phyloP scores from a whole-genome alignment of 306 rosid species.

The Quercus rubra region DNA sequence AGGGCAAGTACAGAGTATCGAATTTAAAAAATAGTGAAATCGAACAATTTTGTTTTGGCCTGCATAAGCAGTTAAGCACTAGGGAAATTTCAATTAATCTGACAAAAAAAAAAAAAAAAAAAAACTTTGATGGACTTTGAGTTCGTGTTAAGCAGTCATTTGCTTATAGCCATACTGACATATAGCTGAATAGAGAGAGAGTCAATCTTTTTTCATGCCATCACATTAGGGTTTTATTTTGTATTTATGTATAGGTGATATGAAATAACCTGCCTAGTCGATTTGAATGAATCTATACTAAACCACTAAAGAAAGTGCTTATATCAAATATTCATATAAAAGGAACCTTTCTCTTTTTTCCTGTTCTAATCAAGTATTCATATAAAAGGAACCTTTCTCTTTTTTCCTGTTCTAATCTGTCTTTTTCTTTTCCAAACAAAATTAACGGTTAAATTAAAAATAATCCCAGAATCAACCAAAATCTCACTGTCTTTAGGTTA shows the following conservation, averaged over 20 bases:
- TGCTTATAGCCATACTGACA: neutral
- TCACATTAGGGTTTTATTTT: neutral
- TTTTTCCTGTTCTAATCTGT: neutral
- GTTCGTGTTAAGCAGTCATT: neutral
- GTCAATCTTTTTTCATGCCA: neutral
- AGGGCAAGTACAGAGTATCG: neutral
- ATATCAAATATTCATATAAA: neutral
- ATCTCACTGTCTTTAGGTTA: neutral
- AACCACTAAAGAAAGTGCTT: neutral
- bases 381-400: neutral
- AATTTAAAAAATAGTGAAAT: neutral
- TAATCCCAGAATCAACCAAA: neutral
- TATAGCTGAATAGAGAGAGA: neutral
- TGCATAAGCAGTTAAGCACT: neutral
- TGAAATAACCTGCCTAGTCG: neutral
- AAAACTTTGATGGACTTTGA: neutral
- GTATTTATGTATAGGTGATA: neutral
- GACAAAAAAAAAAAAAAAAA: neutral
- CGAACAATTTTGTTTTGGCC: neutral
- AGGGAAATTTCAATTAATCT: constrained; percentile 1
- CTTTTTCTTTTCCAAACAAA: neutral
- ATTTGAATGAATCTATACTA: neutral
- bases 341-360: neutral
- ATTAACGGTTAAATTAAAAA: no score
- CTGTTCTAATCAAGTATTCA: neutral